phyloP scores from a whole-genome alignment of 257 asterid species.

The Jasminum sambac region DNA sequence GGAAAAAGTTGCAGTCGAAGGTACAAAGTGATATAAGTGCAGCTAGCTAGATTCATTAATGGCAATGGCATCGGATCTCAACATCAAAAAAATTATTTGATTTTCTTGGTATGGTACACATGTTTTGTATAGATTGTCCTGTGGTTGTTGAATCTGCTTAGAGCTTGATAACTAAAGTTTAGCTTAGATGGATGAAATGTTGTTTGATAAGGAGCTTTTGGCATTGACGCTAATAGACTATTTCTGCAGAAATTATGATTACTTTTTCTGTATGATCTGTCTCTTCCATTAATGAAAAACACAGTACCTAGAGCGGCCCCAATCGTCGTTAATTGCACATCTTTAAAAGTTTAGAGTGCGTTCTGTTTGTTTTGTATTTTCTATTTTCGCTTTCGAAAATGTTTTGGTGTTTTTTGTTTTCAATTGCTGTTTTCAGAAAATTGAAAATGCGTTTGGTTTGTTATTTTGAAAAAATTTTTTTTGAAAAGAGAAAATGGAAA shows the following conservation, averaged over 20 bases:
- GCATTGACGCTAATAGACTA: not conserved
- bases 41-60: constrained; percentile 32
- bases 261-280: not conserved
- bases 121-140: not conserved
- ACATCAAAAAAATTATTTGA: not conserved
- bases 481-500: no score
- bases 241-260: not conserved
- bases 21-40: constrained; percentile 32
- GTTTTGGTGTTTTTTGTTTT: no score
- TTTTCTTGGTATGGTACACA: not conserved
- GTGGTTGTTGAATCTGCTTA: not conserved
- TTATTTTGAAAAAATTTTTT: no score
- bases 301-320: no score
- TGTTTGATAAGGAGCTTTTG: not conserved
- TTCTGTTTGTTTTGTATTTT: no score
- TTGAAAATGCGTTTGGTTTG: no score
- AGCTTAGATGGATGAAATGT: not conserved
- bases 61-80: not conserved
- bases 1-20: constrained; percentile 64
- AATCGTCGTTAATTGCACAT: no score
- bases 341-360: no score
- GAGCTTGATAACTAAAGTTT: not conserved
- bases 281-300: not conserved
- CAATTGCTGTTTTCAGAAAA: no score
- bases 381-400: no score